Evolutionary conservation across 106 monocot genomes (phyloP), one percentile per base, ranked within the genome.

Genomic region (Dendrobium officinale): DNA sequence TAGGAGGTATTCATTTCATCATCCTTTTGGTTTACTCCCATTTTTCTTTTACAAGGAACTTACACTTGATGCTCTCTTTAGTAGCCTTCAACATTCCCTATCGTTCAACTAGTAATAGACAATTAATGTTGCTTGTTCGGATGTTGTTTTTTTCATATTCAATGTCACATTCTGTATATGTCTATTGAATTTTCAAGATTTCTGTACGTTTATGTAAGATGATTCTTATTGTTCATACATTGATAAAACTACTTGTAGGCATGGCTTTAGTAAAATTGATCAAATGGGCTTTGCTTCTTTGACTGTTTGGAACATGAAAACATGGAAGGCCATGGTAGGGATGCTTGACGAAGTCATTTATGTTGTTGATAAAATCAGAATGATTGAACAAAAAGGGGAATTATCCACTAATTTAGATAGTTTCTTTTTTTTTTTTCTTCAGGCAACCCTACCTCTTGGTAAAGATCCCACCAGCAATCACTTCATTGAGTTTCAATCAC

Each of bases 401-500:
- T 37, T 75, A 31, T 26, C 75, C 68, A 77, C 47, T 80, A 68
- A 33, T 85, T 79, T 66, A 64, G 24, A 75, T 75, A 51, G 66
- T 66, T 79, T 37, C 85, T 86, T 82, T 55, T 85, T 82, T 85
- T 82, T 37, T 3, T 37, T 37, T 37, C 37, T 37, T 37, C 87
- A 97, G 97, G 64, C 92, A 91, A 89, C 89, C 26, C 92, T 97
- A 83, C 97, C 94, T 61, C 92, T 97, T 78, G 96, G 96, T 77
- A 87, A 97, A 87, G 94, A 97, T 88, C 96, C 96, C 96, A 81
- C 97, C 97, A 68, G 97, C 92, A 85, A 86, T 94, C 48, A 97
- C 97, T 54, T 94, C 97, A 66, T 48, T 97, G 20, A 92, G 88
- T 80, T 97, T 97, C 81, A 97, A 97, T 74, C 97, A 97, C 83